Conservation (phyloP, 345 rosid species). For the Ceriops decandra region DNA sequence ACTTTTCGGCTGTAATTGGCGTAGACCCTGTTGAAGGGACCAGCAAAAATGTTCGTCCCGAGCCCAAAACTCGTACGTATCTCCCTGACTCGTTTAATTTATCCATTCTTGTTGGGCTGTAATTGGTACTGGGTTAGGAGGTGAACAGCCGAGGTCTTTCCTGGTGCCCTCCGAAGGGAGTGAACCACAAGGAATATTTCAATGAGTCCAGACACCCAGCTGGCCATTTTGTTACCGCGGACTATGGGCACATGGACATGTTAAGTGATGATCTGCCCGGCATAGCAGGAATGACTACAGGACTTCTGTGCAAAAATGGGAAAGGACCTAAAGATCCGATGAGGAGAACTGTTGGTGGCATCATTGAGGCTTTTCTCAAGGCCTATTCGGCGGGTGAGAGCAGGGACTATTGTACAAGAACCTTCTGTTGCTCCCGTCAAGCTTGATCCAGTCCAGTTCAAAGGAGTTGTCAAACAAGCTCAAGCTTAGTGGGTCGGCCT, state of each 20-base stretch:
- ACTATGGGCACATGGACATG: slow-evolving; percentile 47
- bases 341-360: slow-evolving; percentile 39
- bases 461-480: too few relatives aligned
- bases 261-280: slow-evolving; percentile 26
- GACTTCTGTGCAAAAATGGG: slow-evolving; percentile 19
- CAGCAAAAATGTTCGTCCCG: neutral
- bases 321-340: slow-evolving; percentile 15
- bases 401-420: slow-evolving; percentile 17
- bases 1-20: slow-evolving; percentile 24
- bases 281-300: neutral
- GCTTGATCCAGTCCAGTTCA: slow-evolving; percentile 14
- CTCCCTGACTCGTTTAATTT: slow-evolving; percentile 21
- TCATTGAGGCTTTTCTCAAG: slow-evolving; percentile 37
- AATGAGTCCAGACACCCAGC: slow-evolving; percentile 29
- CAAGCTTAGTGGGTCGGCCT: too few relatives aligned
- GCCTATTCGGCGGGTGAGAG: slow-evolving; percentile 14
- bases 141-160: slow-evolving; percentile 1
- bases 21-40: slow-evolving; percentile 39
- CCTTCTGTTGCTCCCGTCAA: slow-evolving; percentile 28
- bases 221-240: slow-evolving; percentile 28
- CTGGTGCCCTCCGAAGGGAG: slow-evolving; percentile 15
- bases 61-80: slow-evolving; percentile 28
- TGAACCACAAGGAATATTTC: slow-evolving; percentile 35
- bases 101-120: slow-evolving; percentile 25
- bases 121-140: slow-evolving; percentile 37